Conservation (phyloP, 352 stramenopile genomes). For the Phytopythium litorale region DNA sequence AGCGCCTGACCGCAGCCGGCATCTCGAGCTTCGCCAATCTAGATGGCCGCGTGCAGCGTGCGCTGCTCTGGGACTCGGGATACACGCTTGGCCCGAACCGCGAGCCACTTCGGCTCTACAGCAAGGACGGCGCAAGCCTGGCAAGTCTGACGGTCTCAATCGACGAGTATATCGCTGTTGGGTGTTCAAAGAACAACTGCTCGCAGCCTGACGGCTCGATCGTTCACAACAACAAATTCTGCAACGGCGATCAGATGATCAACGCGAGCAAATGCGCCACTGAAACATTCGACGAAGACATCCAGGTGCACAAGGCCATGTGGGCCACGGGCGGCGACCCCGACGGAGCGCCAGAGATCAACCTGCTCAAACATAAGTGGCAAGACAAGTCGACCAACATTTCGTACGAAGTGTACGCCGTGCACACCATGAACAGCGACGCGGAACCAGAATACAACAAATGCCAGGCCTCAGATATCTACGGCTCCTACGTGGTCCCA, state of each 20-base stretch:
- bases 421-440: neutral
- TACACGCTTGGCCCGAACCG: slow-evolving; percentile 6
- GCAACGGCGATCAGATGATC: slow-evolving; percentile 35
- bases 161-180: slow-evolving; percentile 16
- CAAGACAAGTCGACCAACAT: neutral
- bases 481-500: neutral
- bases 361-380: slow-evolving; percentile 1
- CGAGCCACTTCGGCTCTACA: neutral
- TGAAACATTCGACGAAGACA: slow-evolving; percentile 13
- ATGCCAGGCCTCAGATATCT: neutral
- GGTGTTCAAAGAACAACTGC: slow-evolving; percentile 18
- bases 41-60: slow-evolving; percentile 17
- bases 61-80: slow-evolving; percentile 35
- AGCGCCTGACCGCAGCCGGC: neutral
- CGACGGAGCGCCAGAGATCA: neutral
- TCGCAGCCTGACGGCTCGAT: slow-evolving; percentile 12
- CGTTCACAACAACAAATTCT: slow-evolving; percentile 14
- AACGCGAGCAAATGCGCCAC: slow-evolving; percentile 23
- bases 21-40: slow-evolving; percentile 9
- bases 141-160: slow-evolving; percentile 19
- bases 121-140: slow-evolving; percentile 13
- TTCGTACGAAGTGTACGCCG: neutral
- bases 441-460: neutral
- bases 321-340: slow-evolving; percentile 19
- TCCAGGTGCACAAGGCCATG: slow-evolving; percentile 15